phyloP scores from a whole-genome alignment of 768 basidiomycete species.

The Suillus weaverae region DNA sequence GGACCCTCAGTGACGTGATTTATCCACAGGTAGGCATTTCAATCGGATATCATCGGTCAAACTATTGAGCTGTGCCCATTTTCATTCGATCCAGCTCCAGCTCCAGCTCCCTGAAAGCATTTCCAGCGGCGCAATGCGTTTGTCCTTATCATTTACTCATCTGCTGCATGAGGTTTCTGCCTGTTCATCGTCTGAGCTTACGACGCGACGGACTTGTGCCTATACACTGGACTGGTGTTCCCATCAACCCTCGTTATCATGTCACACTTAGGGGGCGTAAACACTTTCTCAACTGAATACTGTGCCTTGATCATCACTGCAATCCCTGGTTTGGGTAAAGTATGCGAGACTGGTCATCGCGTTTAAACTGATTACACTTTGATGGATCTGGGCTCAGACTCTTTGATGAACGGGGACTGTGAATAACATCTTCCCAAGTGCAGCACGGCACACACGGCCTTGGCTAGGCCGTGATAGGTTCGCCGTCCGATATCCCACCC shows the following conservation, averaged over 20 bases:
- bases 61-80: background rate
- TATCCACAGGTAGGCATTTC: background rate
- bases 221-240: background rate
- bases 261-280: constrained; percentile 1
- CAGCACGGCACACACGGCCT: background rate
- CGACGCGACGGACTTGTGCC: background rate
- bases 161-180: constrained; percentile 3
- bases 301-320: background rate
- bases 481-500: background rate
- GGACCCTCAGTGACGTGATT: background rate
- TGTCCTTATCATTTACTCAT: background rate
- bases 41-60: background rate
- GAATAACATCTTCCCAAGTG: background rate
- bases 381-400: background rate
- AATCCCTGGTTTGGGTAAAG: background rate
- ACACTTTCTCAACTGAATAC: background rate
- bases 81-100: constrained; percentile 1
- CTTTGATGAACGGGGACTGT: background rate
- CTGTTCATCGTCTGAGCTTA: background rate
- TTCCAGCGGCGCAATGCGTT: background rate
- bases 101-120: background rate
- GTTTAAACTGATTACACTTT: background rate
- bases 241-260: background rate
- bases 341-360: background rate
- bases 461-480: background rate